phyloP scores from a whole-genome alignment of 805 yeast genomes.

The Candida glaebosa region DNA sequence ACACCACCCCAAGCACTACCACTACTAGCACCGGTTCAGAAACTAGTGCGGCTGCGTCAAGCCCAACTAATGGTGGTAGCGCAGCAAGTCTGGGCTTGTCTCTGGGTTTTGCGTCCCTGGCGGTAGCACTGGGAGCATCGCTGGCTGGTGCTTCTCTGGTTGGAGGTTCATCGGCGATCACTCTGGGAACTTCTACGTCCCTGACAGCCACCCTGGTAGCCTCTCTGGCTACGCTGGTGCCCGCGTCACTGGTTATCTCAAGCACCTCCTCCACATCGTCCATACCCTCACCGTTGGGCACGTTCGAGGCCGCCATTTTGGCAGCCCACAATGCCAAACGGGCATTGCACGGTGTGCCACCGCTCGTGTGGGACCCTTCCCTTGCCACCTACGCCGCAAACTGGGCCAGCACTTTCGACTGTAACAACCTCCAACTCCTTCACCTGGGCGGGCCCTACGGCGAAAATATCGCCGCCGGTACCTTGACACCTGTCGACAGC shows the following conservation, averaged over 20 bases:
- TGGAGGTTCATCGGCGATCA: background rate
- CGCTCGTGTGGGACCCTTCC: conserved; percentile 29
- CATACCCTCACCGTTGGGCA: conserved; percentile 11
- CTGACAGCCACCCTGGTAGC: conserved; percentile 8
- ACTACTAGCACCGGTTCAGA: background rate
- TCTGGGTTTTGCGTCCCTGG: too few species aligned
- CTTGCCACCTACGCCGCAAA: conserved; percentile 34
- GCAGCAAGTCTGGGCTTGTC: too few species aligned
- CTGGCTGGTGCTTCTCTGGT: background rate
- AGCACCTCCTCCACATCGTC: conserved; percentile 13
- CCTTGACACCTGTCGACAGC: conserved; percentile 58
- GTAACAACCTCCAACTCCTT: conserved; percentile 54
- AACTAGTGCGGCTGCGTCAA: background rate
- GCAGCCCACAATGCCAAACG: conserved; percentile 34
- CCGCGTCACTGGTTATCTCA: conserved; percentile 12
- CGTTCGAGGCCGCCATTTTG: conserved; percentile 29
- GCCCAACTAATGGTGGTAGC: too few species aligned
- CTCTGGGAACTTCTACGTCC: conserved; percentile 1
- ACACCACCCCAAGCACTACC: background rate
- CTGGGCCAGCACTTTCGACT: conserved; percentile 46
- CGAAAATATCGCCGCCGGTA: conserved; percentile 74
- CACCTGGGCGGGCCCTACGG: conserved; percentile 71
- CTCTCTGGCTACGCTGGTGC: conserved; percentile 10
- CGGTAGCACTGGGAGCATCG: too few species aligned
- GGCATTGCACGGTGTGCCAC: conserved; percentile 31